Percentiles rank a stretch among this genome's conserved stretches.
Evolutionary conservation across 345 rosid genomes (phyloP).

Genomic region (Melastoma malabathricum): DNA sequence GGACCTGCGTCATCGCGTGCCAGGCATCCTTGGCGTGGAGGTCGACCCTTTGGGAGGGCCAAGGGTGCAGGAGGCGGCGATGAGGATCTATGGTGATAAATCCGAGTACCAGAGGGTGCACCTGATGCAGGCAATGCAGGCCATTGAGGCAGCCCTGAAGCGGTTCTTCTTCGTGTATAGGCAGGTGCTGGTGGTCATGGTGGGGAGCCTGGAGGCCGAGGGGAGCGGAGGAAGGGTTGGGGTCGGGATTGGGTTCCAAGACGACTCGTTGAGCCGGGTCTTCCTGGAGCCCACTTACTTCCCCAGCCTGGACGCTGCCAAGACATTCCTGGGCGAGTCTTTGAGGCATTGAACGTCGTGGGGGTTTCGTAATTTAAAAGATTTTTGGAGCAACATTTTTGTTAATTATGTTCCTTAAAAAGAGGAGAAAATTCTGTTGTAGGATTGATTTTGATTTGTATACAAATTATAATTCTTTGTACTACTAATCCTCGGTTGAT

Average conservation of each 20-base stretch:
- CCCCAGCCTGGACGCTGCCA: conserved; percentile 97
- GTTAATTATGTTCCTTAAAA: background rate
- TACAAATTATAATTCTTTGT: too few relatives aligned
- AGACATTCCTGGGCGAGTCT: conserved; percentile 76
- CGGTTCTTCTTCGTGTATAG: conserved; percentile 53
- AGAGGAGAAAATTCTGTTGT: background rate
- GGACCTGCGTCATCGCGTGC: conserved; percentile 65
- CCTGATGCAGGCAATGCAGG: conserved; percentile 64
- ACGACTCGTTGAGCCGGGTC: conserved; percentile 65
- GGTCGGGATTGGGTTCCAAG: conserved; percentile 24
- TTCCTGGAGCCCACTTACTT: conserved; percentile 85
- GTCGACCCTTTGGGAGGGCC: conserved; percentile 94
- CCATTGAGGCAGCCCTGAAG: conserved; percentile 65
- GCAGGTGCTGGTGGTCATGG: conserved; percentile 55
- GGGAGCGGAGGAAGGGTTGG: conserved; percentile 32
- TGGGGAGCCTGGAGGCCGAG: conserved; percentile 84
- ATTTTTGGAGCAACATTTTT: too few relatives aligned
- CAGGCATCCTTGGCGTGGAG: conserved; percentile 56
- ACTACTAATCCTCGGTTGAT: too few relatives aligned
- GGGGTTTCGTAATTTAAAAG: background rate
- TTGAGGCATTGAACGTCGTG: conserved; percentile 29
- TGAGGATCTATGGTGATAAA: conserved; percentile 51
- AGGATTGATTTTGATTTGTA: too few relatives aligned
- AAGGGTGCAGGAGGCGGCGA: conserved; percentile 83
- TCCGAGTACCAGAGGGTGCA: conserved; percentile 43